These are phyloP conservation scores for Podochytrium sp. DNA, from an alignment of 192 early-diverging fungal genomes.

Conservation along the genomic window DNA sequence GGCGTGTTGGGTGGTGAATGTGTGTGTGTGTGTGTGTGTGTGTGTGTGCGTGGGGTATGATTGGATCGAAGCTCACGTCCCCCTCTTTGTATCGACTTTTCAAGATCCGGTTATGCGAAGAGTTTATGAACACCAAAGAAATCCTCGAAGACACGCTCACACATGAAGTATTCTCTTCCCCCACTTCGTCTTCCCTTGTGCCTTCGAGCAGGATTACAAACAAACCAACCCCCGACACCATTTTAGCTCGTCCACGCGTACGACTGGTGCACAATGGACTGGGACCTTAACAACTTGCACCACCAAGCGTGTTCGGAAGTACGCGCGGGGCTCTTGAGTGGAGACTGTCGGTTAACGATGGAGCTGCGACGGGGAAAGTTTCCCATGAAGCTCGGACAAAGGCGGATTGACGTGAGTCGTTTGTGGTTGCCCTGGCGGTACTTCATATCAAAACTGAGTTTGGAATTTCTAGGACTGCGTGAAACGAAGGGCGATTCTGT, in stretches of 20 bases:
- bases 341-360: slow-evolving; percentile 11
- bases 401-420: slow-evolving; percentile 11
- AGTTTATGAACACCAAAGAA: neutral
- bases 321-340: slow-evolving; percentile 20
- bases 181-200: neutral
- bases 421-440: neutral
- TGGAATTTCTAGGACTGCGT: slow-evolving; percentile 9
- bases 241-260: slow-evolving; percentile 24
- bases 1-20: neutral
- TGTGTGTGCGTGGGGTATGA: neutral
- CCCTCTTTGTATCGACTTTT: neutral
- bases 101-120: slow-evolving; percentile 16
- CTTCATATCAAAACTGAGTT: neutral
- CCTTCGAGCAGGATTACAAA: neutral
- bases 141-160: slow-evolving; percentile 18
- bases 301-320: slow-evolving; percentile 27
- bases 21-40: neutral
- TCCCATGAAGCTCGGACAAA: slow-evolving; percentile 4
- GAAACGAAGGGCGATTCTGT: slow-evolving; percentile 19
- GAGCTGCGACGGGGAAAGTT: slow-evolving; percentile 14
- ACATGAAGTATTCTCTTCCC: slow-evolving; percentile 20
- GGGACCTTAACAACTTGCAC: slow-evolving; percentile 4
- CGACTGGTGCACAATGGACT: slow-evolving; percentile 28
- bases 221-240: neutral
- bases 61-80: neutral